Evolutionary conservation across 2,329 filamentous ascomycete genomes (phyloP), one percentile per base, ranked within the genome.

Genomic region (Anisogramma anomala): DNA sequence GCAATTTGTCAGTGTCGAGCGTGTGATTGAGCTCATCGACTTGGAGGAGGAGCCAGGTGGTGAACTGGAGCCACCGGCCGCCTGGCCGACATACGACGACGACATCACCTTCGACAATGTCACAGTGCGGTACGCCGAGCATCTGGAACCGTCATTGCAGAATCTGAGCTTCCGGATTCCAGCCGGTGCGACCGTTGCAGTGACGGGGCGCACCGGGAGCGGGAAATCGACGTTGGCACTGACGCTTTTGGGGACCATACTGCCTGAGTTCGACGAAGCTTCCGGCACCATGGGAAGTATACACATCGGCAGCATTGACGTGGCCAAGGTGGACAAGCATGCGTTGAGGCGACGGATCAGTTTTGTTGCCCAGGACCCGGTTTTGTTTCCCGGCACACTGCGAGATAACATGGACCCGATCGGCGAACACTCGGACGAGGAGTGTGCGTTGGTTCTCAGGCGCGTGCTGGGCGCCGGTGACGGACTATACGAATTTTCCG

Each of bases 1-100:
- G 73, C 82, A 94, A 55, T 94, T 94, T 50, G 86, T 94, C 0
- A 88, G 83, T 0, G 84, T 94, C 0, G 87, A 94, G 60, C 76
- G 87, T 30, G 80, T 94, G 0, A 77, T 91, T 8, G 84, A 91
- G 58, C 70, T 94, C 0, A 68, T 91, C 1, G 74, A 84, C 44
- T 71, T 94, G 0, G 82, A 88, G 13, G 76, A 84, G 55, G 87
- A 94, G 56, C 65, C 76, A 0, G 68, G 65, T 0, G 86, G 85
- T 1, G 69, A 72, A 1, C 59, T 84, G 3, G 61, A 73, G 2
- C 85, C 85, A 0, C 83, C 84, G 0, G 77, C 81, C 0, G 73
- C 74, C 36, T 94, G 87, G 87, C 87, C 87, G 0, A 69, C 70
- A 0, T 79, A 77, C 40, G 69, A 68, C 8, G 81, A 84, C 44